Evolutionary conservation across 345 rosid genomes (phyloP).

Genomic region (Eucalyptus pumila): DNA sequence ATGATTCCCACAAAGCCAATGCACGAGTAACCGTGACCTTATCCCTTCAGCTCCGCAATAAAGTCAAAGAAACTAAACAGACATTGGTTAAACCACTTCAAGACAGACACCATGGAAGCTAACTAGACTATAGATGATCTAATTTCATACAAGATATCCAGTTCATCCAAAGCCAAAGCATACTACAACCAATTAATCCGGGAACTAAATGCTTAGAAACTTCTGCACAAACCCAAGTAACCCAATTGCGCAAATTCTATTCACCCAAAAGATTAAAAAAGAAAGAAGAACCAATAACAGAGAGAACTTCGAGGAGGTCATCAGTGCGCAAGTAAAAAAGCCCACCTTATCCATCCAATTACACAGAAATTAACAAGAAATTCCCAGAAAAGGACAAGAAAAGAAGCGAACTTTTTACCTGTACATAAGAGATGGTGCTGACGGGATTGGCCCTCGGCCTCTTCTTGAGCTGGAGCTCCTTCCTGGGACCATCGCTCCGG

Average conservation of each 20-base stretch:
- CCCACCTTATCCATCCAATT: background rate
- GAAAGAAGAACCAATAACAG: background rate
- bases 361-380: background rate
- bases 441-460: constrained; percentile 60
- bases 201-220: background rate
- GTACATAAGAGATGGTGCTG: constrained; percentile 84
- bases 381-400: background rate
- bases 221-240: background rate
- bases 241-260: background rate
- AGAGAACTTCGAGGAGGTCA: background rate
- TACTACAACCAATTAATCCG: background rate
- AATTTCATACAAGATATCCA: background rate
- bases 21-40: background rate
- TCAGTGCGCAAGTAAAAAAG: background rate
- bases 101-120: background rate
- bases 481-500: constrained; percentile 39
- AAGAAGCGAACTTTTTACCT: constrained; percentile 19
- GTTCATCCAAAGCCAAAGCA: background rate
- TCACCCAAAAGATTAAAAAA: background rate
- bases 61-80: background rate
- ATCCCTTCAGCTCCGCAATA: background rate
- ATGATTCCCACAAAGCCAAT: background rate
- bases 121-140: background rate
- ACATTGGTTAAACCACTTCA: background rate
- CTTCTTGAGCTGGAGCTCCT: constrained; percentile 57